A percentile compares a stretch with the other conserved stretches of the same genome.
phyloP scores from a whole-genome alignment of 805 yeast species.

The Diddensiella transvaalensis region DNA sequence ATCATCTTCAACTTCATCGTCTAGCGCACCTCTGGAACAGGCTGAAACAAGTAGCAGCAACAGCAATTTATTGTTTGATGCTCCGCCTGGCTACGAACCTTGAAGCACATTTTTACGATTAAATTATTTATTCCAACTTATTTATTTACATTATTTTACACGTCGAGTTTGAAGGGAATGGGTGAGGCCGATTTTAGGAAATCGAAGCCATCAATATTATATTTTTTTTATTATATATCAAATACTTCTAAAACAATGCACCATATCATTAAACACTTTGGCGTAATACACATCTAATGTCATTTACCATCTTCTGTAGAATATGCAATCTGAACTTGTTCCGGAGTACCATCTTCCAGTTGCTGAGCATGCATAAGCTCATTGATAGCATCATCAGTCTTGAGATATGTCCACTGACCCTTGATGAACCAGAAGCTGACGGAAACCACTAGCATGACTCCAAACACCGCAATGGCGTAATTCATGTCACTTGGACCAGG shows the following conservation, averaged over 20 bases:
- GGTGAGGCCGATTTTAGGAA: background rate
- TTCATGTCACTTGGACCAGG: conserved; percentile 43
- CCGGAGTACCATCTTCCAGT: conserved; percentile 6
- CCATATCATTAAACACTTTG: too few relatives aligned
- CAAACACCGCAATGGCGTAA: conserved; percentile 60
- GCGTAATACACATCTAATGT: too few relatives aligned
- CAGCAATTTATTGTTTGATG: background rate
- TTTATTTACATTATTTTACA: too few relatives aligned
- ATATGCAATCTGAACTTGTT: background rate
- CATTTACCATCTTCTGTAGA: background rate
- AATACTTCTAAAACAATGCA: too few relatives aligned
- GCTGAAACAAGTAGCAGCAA: too few relatives aligned
- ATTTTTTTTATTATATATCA: too few relatives aligned
- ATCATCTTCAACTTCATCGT: too few relatives aligned
- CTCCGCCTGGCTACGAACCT: background rate
- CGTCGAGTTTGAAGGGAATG: too few relatives aligned
- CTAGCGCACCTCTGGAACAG: too few relatives aligned
- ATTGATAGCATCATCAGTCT: conserved; percentile 9
- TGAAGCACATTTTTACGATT: too few relatives aligned
- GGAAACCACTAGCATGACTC: conserved; percentile 18
- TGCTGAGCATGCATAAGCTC: conserved; percentile 5
- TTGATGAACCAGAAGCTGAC: conserved; percentile 16
- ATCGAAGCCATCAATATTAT: too few relatives aligned
- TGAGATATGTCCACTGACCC: conserved; percentile 22
- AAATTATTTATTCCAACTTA: too few relatives aligned